Base-by-base conservation (phyloP, 2,329 filamentous ascomycete genomes). In the Pseudogymnoascus sp. region DNA sequence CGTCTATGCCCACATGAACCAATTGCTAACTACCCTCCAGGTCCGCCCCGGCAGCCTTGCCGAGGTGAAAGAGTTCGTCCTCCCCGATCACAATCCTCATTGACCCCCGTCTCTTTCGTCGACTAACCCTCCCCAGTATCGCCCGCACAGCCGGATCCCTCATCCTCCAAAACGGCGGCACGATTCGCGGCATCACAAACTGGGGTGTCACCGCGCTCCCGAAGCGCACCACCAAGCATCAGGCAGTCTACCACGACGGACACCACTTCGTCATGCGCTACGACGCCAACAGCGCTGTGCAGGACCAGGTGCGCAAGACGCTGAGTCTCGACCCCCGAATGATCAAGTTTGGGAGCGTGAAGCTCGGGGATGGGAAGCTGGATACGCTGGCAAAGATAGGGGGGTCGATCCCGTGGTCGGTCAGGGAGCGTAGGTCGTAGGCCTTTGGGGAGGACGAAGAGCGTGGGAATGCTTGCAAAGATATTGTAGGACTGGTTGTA, bases 181-280 rank as follows among this genome's bases (percentile, higher is more conserved):
- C 97, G 64, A 86, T 99, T 73, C 92, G 95, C 71, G 92, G 92
- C 74, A 83, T 96, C 73, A 88, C 88, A 70, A 99, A 99, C 82
- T 99, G 95, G 95, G 95, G 95, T 74, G 84, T 90, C 70, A 97
- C 95, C 79, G 82, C 88, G 59, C 88, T 99, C 16, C 93, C 95
- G 59, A 89, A 87, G 69, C 86, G 91, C 66, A 82, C 87, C 65
- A 87, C 86, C 66, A 88, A 88, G 73, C 88, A 96, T 77, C 92
- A 97, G 78, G 86, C 89, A 70, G 86, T 86, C 69, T 89, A 97
- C 82, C 85, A 85, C 68, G 84, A 86, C 69, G 95, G 95, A 63
- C 93, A 97, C 80, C 96, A 99, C 83, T 99, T 99, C 77, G 89
- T 96, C 73, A 90, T 99, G 89, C 90, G 95, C 71, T 99, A 96